phyloP scores from a whole-genome alignment of 73 alveolate genomes.

The Diophrys appendiculata region DNA sequence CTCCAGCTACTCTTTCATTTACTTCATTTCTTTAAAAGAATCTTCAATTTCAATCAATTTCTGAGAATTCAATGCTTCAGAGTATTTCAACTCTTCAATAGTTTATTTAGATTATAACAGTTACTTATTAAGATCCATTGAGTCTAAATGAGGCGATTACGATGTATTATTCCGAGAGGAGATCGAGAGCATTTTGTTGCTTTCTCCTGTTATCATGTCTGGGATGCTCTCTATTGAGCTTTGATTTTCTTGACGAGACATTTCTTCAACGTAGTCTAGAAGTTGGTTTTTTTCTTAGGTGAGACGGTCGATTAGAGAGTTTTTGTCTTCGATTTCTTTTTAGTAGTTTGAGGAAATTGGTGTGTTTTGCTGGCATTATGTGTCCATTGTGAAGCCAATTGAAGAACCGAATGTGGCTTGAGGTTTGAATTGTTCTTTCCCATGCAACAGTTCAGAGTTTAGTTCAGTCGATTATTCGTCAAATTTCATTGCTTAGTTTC shows the following conservation, averaged over 20 bases:
- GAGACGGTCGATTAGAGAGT: conserved; percentile 14
- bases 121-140: neutral
- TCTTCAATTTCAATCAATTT: conserved; percentile 26
- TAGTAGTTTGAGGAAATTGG: neutral
- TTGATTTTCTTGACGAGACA: conserved; percentile 16
- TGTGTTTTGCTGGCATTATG: conserved; percentile 27
- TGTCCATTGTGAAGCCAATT: too few relatives aligned
- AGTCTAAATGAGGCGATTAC: too few relatives aligned
- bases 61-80: conserved; percentile 27
- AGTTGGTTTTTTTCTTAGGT: conserved; percentile 64
- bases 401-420: too few relatives aligned
- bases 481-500: conserved; percentile 9
- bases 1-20: neutral
- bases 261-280: conserved; percentile 64
- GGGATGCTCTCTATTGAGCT: too few relatives aligned
- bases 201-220: too few relatives aligned
- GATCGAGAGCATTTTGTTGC: too few relatives aligned
- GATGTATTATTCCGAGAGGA: too few relatives aligned
- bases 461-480: neutral
- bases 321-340: conserved; percentile 7
- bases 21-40: neutral
- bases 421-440: too few relatives aligned
- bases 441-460: conserved; percentile 19
- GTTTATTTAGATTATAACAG: conserved; percentile 13
- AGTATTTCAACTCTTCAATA: conserved; percentile 37